A percentile compares a stretch with the other conserved stretches of the same genome.
phyloP scores from a whole-genome alignment of 2,329 filamentous ascomycete genomes.

The Verticillium zaregamsianum region DNA sequence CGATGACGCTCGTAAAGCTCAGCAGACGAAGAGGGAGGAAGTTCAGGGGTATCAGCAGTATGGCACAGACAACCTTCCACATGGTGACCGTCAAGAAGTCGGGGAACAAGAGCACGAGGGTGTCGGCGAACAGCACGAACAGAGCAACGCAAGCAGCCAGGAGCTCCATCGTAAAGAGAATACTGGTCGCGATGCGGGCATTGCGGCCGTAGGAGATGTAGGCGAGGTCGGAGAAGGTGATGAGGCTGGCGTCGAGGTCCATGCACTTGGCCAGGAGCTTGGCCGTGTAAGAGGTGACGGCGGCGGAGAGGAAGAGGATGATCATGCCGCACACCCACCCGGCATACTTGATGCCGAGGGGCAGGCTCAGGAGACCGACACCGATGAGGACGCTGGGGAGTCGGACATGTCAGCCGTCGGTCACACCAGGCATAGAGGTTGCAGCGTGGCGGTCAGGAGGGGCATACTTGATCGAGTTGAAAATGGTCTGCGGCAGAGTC shows the following conservation, averaged over 20 bases:
- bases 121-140: conserved; percentile 90
- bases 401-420: conserved; percentile 10
- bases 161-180: conserved; percentile 85
- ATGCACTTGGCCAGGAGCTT: conserved; percentile 82
- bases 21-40: conserved; percentile 80
- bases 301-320: conserved; percentile 69
- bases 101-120: conserved; percentile 73
- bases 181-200: conserved; percentile 75
- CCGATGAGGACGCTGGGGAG: conserved; percentile 68
- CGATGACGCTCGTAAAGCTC: conserved; percentile 82
- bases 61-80: conserved; percentile 83
- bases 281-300: conserved; percentile 81
- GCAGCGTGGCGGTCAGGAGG: not conserved
- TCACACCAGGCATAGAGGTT: not conserved
- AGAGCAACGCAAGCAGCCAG: conserved; percentile 85
- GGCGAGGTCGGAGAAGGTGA: conserved; percentile 92
- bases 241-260: conserved; percentile 76
- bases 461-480: conserved; percentile 81
- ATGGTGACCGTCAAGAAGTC: conserved; percentile 57
- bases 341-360: conserved; percentile 80
- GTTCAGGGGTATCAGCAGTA: conserved; percentile 75
- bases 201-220: conserved; percentile 83
- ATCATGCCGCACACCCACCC: conserved; percentile 82
- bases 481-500: conserved; percentile 91
- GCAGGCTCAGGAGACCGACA: conserved; percentile 83